These are phyloP conservation scores for Linanthus parryae DNA, from an alignment of 148 eudicot genomes.

Conservation along the genomic window DNA sequence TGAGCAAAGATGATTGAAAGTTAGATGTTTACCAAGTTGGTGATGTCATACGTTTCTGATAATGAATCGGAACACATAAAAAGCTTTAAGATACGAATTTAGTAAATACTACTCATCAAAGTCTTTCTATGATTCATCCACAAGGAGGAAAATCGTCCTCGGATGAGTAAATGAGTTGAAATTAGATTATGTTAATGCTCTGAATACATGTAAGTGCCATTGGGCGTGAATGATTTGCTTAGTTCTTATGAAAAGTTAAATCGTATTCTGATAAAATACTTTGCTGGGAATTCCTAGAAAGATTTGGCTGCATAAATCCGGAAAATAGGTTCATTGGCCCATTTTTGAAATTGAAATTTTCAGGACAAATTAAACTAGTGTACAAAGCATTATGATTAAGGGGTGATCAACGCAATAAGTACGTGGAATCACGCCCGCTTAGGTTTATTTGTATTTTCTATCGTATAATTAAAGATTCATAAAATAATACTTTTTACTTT, in stretches of 20 bases:
- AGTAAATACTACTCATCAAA: slow-evolving; percentile 74
- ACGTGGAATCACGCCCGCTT: slow-evolving; percentile 33
- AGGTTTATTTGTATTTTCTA: slow-evolving; percentile 26
- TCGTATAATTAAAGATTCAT: too few relatives aligned
- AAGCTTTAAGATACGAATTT: slow-evolving; percentile 51
- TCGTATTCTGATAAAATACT: too few relatives aligned
- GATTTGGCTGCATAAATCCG: slow-evolving; percentile 37
- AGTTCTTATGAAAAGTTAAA: background rate
- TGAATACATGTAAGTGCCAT: slow-evolving; percentile 31
- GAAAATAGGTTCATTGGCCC: slow-evolving; percentile 78
- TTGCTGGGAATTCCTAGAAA: slow-evolving; percentile 50
- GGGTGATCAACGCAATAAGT: slow-evolving; percentile 38
- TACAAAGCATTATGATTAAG: slow-evolving; percentile 14
- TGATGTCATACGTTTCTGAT: slow-evolving; percentile 41
- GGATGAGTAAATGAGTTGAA: slow-evolving; percentile 63
- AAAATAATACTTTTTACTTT: too few relatives aligned
- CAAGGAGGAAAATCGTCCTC: slow-evolving; percentile 49
- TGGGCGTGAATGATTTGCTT: background rate
- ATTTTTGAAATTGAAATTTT: slow-evolving; percentile 40
- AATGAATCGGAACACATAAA: slow-evolving; percentile 21
- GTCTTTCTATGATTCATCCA: slow-evolving; percentile 47
- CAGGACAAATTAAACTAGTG: slow-evolving; percentile 15
- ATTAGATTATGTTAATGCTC: slow-evolving; percentile 8
- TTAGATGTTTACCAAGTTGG: slow-evolving; percentile 61
- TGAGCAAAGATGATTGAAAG: slow-evolving; percentile 30